Evolutionary conservation across 352 stramenopile species (phyloP), one percentile per base, ranked within the genome.

Genomic region (Phytophthora melonis): DNA sequence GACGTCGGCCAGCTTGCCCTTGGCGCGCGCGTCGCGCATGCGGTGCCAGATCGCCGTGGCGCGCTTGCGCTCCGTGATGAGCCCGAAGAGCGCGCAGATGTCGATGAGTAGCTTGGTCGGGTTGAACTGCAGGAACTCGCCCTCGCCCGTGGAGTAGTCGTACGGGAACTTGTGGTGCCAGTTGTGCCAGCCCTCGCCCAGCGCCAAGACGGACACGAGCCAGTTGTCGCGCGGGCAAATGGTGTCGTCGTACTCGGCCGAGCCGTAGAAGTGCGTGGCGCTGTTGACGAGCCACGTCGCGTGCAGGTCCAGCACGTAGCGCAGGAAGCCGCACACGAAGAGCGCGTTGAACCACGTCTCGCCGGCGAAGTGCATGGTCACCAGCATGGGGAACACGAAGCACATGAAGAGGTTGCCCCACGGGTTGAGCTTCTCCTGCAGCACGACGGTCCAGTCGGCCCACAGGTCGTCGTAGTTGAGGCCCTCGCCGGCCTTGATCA

Each of bases 81-180:
- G 78, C 14, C 97, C 97, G 19, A 99, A 63, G 9, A 80, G 62
- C 2, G 94, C 94, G 52, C 95, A 88, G n/a, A 91, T 70, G 81
- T 99, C 97, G 77, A 99, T 99, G 78, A 98, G 93, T 34, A 99
- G 74, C 82, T 99, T 99, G 58, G 93, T 98, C 13, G 98, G 98
- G 81, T 99, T 99, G 87, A 98, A 99, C 84, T 99, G 97, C 66
- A 87, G 85, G 11, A 87, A 93, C 58, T 98, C 87, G 50, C 97
- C 97, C 85, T 99, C 97, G 55, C 88, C 97, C 18, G 97, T 96
- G 49, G 97, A 95, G 81, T 99, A 99, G 78, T 99, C 98, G 88
- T 98, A 99, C 57, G 98, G 98, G 80, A 99, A 99, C 83, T 99
- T 99, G 94, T 99, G 98, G 84, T 99, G 98, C 97, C 97, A 99